These are phyloP conservation scores for Psidium guajava DNA, from an alignment of 345 rosid genomes.

Conservation along the genomic window DNA sequence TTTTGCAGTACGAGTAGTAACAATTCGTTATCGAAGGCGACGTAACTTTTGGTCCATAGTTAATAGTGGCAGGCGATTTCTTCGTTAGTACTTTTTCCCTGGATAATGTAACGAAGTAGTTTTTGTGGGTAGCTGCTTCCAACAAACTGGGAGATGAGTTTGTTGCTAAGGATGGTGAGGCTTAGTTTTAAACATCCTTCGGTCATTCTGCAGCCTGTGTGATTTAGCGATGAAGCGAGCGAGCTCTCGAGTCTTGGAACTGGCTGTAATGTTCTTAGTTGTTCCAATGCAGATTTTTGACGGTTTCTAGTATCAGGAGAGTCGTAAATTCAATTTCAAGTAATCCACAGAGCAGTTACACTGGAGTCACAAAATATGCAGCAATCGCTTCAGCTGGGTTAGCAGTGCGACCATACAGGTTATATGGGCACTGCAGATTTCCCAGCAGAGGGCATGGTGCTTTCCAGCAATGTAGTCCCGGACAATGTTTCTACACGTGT, in stretches of 20 bases:
- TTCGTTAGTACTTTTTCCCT: not conserved
- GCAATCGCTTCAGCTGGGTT: conserved; percentile 27
- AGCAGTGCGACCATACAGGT: conserved; percentile 23
- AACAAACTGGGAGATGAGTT: not conserved
- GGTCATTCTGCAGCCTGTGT: not conserved
- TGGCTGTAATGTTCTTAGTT: not conserved
- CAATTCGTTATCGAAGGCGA: not conserved
- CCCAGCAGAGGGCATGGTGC: conserved; percentile 16
- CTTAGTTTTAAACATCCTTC: not conserved
- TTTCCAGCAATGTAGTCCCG: conserved; percentile 5
- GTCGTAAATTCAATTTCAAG: conserved; percentile 13
- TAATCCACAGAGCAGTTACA: conserved; percentile 7
- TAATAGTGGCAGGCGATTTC: not conserved
- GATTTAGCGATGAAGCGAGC: not conserved
- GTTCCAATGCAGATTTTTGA: conserved; percentile 45
- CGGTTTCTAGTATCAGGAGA: conserved; percentile 26
- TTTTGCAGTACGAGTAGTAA: not conserved
- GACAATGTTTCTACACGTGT: conserved; percentile 15
- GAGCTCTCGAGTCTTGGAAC: not conserved
- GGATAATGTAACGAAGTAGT: not conserved
- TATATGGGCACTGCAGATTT: conserved; percentile 13
- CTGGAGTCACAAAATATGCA: conserved; percentile 25
- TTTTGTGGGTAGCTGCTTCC: not conserved
- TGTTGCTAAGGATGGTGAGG: not conserved
- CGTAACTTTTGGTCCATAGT: not conserved